phyloP scores from a whole-genome alignment of 2,329 filamentous ascomycete species.

The Ceratocystis huliohia region DNA sequence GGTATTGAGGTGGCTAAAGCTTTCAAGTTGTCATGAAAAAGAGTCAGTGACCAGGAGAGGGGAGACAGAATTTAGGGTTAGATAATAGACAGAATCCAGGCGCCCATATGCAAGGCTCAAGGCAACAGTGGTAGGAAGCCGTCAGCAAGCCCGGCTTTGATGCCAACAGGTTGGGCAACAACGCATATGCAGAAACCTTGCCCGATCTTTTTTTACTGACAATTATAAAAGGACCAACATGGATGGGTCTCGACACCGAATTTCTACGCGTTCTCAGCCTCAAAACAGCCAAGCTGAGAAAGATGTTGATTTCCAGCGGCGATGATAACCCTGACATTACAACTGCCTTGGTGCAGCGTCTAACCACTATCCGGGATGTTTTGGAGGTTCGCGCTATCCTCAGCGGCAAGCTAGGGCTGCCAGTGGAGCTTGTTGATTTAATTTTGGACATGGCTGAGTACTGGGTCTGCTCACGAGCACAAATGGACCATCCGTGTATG shows the following conservation, averaged over 20 bases:
- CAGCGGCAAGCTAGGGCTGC: slow-evolving; percentile 33
- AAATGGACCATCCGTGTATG: too few species aligned
- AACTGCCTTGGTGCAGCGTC: background rate
- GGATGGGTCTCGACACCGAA: too few species aligned
- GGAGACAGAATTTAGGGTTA: background rate
- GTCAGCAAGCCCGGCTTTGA: too few species aligned
- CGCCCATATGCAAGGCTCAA: background rate
- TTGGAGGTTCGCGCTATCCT: slow-evolving; percentile 38
- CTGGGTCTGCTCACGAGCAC: slow-evolving; percentile 39
- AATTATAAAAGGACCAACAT: too few species aligned
- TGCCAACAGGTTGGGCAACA: too few species aligned
- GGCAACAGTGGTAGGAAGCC: too few species aligned
- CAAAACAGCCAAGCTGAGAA: too few species aligned
- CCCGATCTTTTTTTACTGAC: too few species aligned
- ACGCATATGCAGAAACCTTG: too few species aligned
- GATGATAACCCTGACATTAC: too few species aligned
- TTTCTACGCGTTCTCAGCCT: too few species aligned
- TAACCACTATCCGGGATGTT: slow-evolving; percentile 32
- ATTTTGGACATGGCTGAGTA: slow-evolving; percentile 51
- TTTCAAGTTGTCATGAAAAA: slow-evolving; percentile 31
- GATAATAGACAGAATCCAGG: background rate
- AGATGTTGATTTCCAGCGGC: too few species aligned
- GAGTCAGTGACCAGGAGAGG: background rate
- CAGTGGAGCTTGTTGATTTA: slow-evolving; percentile 42
- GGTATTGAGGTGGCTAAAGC: slow-evolving; percentile 60